Evolutionary conservation across 179 eudicot genomes (phyloP).

Genomic region (Spergularia azorica): DNA sequence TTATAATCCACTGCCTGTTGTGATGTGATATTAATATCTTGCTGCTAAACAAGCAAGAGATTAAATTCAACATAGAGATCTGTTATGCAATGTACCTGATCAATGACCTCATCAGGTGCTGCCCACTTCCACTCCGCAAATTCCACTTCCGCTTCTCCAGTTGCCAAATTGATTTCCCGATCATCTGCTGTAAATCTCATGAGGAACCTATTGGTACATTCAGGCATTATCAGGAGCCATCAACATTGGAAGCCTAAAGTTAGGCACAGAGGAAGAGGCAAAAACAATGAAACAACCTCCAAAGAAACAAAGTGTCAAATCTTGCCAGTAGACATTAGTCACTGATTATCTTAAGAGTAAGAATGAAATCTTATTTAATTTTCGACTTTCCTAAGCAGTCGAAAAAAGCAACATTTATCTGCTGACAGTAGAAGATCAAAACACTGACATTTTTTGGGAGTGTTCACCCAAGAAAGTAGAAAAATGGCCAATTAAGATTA

Average conservation of each 20-base stretch:
- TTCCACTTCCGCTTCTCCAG: conserved; percentile 73
- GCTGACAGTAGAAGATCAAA: no score
- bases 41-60: neutral
- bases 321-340: no score
- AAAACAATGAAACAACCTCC: neutral
- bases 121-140: conserved; percentile 99
- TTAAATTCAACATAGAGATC: neutral
- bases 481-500: no score
- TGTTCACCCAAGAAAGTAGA: no score
- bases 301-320: neutral
- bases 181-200: conserved; percentile 74
- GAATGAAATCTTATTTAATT: no score
- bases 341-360: no score
- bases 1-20: conserved; percentile 92
- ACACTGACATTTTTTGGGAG: no score
- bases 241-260: neutral
- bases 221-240: neutral
- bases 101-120: conserved; percentile 72
- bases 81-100: conserved; percentile 53
- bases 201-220: conserved; percentile 60
- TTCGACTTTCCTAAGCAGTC: no score
- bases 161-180: conserved; percentile 72
- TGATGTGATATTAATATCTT: neutral
- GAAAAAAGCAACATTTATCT: no score
- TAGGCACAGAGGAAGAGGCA: no score